phyloP scores from a whole-genome alignment of 1,284 basidiomycete species.

The Cystobasidiaceae sp. region DNA sequence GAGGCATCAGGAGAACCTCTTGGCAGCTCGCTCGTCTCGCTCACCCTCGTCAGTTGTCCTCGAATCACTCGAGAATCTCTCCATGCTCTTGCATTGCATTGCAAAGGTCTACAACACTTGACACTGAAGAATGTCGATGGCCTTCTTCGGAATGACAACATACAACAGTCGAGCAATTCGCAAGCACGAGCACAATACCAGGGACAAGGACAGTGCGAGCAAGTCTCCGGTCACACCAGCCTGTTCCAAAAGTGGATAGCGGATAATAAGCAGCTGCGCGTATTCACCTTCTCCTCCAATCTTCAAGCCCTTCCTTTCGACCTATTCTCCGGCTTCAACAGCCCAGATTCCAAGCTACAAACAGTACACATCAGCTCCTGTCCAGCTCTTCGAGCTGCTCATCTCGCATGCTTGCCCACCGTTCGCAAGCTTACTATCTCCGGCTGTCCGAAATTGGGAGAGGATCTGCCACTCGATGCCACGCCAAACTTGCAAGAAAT shows the following conservation, averaged over 20 bases:
- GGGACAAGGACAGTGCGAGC: not conserved
- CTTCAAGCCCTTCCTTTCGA: too few species aligned
- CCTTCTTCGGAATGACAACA: not conserved
- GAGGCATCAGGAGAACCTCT: not conserved
- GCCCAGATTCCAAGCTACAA: too few species aligned
- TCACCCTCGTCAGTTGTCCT: slow-evolving; percentile 10
- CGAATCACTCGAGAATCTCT: not conserved
- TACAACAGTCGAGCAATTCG: not conserved
- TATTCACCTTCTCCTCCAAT: too few species aligned
- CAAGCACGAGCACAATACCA: not conserved
- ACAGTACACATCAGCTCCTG: too few species aligned
- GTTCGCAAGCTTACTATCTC: not conserved
- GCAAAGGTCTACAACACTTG: not conserved
- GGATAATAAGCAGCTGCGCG: too few species aligned
- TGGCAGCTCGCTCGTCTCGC: not conserved
- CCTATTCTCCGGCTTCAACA: too few species aligned
- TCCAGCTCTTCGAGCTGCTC: not conserved
- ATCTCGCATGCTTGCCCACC: not conserved
- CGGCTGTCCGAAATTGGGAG: not conserved
- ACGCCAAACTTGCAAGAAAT: slow-evolving; percentile 13
- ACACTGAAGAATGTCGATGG: slow-evolving; percentile 2
- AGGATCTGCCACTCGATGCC: slow-evolving; percentile 1
- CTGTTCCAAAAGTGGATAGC: too few species aligned
- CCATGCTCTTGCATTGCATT: not conserved
- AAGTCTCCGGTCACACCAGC: too few species aligned